Percentiles rank a stretch among this genome's conserved stretches.
phyloP scores from a whole-genome alignment of 805 yeast genomes.

The Ogataea glucozyma region DNA sequence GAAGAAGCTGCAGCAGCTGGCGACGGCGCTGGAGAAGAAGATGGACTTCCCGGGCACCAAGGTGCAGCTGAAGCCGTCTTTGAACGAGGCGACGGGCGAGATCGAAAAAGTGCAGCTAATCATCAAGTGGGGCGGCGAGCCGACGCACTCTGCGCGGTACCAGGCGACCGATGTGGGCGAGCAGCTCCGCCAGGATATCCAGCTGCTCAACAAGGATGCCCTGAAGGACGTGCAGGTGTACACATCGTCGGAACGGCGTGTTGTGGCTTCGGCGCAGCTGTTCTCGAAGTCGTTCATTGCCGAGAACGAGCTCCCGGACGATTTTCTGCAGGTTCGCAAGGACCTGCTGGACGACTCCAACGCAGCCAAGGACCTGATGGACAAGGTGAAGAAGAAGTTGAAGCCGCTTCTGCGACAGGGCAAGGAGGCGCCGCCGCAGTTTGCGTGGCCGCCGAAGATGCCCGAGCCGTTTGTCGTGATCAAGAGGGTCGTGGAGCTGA shows the following conservation, averaged over 20 bases:
- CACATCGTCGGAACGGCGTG: constrained; percentile 94
- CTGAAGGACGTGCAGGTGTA: constrained; percentile 82
- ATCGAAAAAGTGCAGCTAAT: constrained; percentile 96
- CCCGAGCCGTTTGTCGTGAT: constrained; percentile 96
- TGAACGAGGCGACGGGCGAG: constrained; percentile 58
- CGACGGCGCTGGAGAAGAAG: constrained; percentile 85
- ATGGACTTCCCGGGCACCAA: constrained; percentile 93
- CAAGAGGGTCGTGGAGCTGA: constrained; percentile 89
- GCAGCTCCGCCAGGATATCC: constrained; percentile 88
- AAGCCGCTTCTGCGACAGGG: constrained; percentile 95
- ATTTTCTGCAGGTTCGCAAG: constrained; percentile 78
- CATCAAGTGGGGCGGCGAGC: constrained; percentile 99
- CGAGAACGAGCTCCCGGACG: constrained; percentile 70
- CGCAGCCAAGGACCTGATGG: constrained; percentile 98
- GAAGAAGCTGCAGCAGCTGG: constrained; percentile 71
- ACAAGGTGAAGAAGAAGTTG: constrained; percentile 92
- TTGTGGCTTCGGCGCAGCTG: constrained; percentile 85
- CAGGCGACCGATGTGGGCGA: constrained; percentile 97
- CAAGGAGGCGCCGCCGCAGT: constrained; percentile 94
- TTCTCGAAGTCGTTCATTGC: constrained; percentile 77
- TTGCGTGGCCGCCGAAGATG: constrained; percentile 98
- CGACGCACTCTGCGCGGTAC: constrained; percentile 94
- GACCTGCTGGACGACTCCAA: constrained; percentile 93
- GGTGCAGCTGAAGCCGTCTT: constrained; percentile 88
- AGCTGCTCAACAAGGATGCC: constrained; percentile 80